Conservation (phyloP, 768 basidiomycete genomes). For the Mycena belliarum region DNA sequence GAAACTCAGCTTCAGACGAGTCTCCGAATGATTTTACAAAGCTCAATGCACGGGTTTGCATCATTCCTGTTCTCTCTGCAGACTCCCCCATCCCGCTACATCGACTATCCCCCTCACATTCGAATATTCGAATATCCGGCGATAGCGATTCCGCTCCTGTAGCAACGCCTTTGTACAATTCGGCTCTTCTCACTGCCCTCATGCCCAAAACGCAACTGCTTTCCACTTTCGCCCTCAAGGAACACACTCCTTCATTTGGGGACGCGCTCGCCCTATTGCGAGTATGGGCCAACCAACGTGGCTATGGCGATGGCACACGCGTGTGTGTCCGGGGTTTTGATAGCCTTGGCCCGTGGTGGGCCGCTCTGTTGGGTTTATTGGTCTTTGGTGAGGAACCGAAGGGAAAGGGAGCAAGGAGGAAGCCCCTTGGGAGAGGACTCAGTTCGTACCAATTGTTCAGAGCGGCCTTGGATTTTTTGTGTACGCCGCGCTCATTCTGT, state of each 20-base stretch:
- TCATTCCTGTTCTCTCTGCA: conserved; percentile 67
- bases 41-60: conserved; percentile 67
- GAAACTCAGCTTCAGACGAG: conserved; percentile 43
- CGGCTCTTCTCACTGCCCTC: conserved; percentile 57
- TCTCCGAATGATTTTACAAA: conserved; percentile 61
- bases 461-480: conserved; percentile 80
- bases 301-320: conserved; percentile 61
- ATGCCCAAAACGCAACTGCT: conserved; percentile 56
- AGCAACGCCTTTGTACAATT: conserved; percentile 82
- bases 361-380: conserved; percentile 57
- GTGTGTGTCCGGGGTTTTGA: conserved; percentile 72
- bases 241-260: conserved; percentile 61
- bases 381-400: conserved; percentile 66
- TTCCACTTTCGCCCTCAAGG: conserved; percentile 50
- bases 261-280: conserved; percentile 80
- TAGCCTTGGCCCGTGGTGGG: conserved; percentile 69
- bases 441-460: conserved; percentile 91
- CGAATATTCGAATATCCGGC: conserved; percentile 46
- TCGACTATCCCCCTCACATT: conserved; percentile 72
- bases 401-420: conserved; percentile 41
- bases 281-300: conserved; percentile 89
- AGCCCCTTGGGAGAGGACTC: conserved; percentile 73
- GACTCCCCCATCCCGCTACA: conserved; percentile 65
- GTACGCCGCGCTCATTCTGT: conserved; percentile 42
- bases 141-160: conserved; percentile 19